These are phyloP conservation scores for Diaporthe sp. DNA, from an alignment of 2,329 filamentous ascomycete genomes.

Conservation along the genomic window DNA sequence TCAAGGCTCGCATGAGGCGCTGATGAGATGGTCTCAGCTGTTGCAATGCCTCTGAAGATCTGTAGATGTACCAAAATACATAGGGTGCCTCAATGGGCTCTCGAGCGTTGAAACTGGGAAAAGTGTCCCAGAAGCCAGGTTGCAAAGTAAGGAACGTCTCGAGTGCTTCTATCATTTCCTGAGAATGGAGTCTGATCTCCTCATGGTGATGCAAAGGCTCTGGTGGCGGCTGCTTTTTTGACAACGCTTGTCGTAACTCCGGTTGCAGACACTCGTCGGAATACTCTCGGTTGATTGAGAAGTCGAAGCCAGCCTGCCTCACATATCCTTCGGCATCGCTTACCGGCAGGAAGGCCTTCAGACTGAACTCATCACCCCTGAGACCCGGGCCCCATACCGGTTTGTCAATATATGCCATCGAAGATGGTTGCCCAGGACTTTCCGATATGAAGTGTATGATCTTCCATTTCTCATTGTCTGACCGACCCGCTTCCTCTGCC, in stretches of 20 bases:
- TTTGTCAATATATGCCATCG: background rate
- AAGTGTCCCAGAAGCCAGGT: background rate
- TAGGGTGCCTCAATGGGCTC: background rate
- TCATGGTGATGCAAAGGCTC: background rate
- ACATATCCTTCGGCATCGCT: background rate
- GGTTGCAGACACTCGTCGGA: background rate
- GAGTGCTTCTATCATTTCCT: background rate
- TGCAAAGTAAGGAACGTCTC: background rate
- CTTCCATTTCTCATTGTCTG: background rate
- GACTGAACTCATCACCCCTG: background rate
- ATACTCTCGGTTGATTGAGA: background rate
- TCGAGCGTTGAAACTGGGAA: background rate
- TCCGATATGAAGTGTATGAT: background rate
- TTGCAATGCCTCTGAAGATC: background rate
- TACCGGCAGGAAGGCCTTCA: background rate
- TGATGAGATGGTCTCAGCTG: background rate
- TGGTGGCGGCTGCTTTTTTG: background rate
- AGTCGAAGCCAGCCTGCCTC: background rate
- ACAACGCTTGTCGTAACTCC: background rate
- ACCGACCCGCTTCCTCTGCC: no score
- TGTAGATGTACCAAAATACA: background rate
- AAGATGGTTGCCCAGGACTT: accelerated
- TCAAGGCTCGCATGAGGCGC: background rate
- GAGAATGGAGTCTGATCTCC: background rate
- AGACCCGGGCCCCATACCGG: background rate